Evolutionary conservation across 208 protist species (phyloP).

Genomic region (Trypanosoma scelopori): DNA sequence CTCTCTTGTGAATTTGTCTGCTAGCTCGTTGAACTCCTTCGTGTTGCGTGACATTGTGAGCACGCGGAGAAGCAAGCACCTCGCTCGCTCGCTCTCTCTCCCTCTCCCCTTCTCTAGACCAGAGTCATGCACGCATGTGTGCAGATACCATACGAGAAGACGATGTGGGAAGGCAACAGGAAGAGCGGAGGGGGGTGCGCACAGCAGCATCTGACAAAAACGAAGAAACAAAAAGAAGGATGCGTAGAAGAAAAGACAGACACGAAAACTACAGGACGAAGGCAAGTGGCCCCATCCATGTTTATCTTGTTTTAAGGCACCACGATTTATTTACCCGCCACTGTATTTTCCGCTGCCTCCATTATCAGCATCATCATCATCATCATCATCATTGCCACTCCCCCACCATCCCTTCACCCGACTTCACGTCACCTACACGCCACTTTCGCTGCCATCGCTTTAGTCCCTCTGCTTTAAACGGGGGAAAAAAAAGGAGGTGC

Average conservation of each 20-base stretch:
- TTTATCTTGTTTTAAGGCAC: not conserved
- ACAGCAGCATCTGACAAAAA: too few relatives aligned
- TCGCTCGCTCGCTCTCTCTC: not conserved
- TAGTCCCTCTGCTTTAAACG: slow-evolving; percentile 11
- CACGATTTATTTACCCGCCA: too few relatives aligned
- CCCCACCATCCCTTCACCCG: too few relatives aligned
- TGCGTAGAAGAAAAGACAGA: not conserved
- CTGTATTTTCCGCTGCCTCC: too few relatives aligned
- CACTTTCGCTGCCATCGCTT: slow-evolving; percentile 2
- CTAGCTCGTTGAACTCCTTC: slow-evolving; percentile 76
- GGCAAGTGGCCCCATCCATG: not conserved
- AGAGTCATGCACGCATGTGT: slow-evolving; percentile 3
- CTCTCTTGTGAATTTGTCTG: slow-evolving; percentile 55
- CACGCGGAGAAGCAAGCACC: not conserved
- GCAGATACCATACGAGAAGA: too few relatives aligned
- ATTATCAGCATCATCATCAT: too few relatives aligned
- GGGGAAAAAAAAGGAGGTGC: slow-evolving; percentile 1
- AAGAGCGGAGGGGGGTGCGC: too few relatives aligned
- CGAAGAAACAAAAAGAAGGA: slow-evolving; percentile 11
- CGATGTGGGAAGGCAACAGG: not conserved
- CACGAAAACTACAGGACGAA: too few relatives aligned
- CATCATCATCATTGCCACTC: not conserved
- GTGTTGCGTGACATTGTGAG: slow-evolving; percentile 76
- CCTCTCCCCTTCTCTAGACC: too few relatives aligned
- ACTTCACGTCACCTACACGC: too few relatives aligned